A percentile compares a stretch with the other conserved stretches of the same genome.
Conservation (phyloP, 805 yeast species). For the Yarrowia sp. region DNA sequence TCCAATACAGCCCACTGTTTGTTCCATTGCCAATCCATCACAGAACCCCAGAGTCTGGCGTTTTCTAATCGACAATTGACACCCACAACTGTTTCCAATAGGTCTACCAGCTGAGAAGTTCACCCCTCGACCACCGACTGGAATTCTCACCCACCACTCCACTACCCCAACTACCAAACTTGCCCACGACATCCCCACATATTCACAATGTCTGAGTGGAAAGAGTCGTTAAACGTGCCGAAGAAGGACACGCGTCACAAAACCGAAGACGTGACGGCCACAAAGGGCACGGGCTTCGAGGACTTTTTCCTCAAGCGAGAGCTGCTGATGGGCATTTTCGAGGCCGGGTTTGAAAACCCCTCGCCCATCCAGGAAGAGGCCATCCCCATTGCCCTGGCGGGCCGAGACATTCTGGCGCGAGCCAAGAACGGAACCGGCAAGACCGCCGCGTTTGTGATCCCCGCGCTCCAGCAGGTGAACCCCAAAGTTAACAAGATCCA, state of each 20-base stretch:
- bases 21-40: slow-evolving; percentile 32
- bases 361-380: slow-evolving; percentile 98
- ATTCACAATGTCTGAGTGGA: slow-evolving; percentile 62
- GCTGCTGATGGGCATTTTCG: slow-evolving; percentile 96
- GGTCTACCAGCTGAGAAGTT: slow-evolving; percentile 11
- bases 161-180: no score
- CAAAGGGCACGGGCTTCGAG: slow-evolving; percentile 90
- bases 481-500: slow-evolving; percentile 86
- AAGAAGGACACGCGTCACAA: slow-evolving; percentile 91
- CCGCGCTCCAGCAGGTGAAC: slow-evolving; percentile 86
- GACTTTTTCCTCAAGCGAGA: slow-evolving; percentile 92
- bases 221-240: slow-evolving; percentile 74
- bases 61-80: slow-evolving; percentile 38
- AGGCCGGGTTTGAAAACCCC: slow-evolving; percentile 98
- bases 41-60: slow-evolving; percentile 37
- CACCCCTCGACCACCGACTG: no score
- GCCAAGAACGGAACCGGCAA: slow-evolving; percentile 99
- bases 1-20: slow-evolving; percentile 35
- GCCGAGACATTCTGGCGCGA: slow-evolving; percentile 94
- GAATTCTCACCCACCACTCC: no score
- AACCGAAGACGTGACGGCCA: slow-evolving; percentile 92
- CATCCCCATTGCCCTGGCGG: slow-evolving; percentile 93
- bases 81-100: slow-evolving; percentile 23
- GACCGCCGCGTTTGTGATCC: slow-evolving; percentile 96
- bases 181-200: slow-evolving; percentile 39